Conservation (phyloP, 768 basidiomycete species). For the Boletus insuetus region DNA sequence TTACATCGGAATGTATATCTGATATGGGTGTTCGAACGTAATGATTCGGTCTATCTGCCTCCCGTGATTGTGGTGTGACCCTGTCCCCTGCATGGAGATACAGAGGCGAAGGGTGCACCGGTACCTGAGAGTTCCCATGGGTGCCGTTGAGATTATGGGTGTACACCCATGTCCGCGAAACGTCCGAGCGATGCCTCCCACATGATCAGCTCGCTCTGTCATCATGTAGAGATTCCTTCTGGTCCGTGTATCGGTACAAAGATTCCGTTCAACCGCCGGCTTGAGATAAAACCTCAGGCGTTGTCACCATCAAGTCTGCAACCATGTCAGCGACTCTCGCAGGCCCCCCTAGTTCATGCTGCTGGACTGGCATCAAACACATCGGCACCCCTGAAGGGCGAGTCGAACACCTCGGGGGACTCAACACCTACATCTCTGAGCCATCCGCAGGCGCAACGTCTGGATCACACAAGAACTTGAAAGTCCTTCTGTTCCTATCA, state of each 20-base stretch:
- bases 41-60: no score
- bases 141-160: not conserved
- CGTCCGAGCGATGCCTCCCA: no score
- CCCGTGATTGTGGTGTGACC: no score
- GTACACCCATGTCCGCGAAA: no score
- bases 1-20: no score
- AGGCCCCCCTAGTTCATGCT: constrained; percentile 44
- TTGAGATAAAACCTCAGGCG: constrained; percentile 2
- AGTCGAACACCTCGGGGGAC: constrained; percentile 41
- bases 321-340: constrained; percentile 34
- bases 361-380: constrained; percentile 50
- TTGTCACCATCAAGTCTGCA: not conserved
- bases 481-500: constrained; percentile 52
- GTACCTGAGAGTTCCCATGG: not conserved
- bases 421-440: constrained; percentile 54
- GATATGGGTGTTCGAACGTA: no score
- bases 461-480: constrained; percentile 35
- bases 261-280: not conserved
- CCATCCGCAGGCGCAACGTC: constrained; percentile 29
- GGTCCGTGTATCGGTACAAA: not conserved
- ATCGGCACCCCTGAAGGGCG: constrained; percentile 45
- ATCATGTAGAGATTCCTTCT: no score
- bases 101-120: no score
- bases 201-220: no score
- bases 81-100: no score